These are phyloP conservation scores for Euphorbia peplus DNA, from an alignment of 345 rosid species.

Conservation along the genomic window DNA sequence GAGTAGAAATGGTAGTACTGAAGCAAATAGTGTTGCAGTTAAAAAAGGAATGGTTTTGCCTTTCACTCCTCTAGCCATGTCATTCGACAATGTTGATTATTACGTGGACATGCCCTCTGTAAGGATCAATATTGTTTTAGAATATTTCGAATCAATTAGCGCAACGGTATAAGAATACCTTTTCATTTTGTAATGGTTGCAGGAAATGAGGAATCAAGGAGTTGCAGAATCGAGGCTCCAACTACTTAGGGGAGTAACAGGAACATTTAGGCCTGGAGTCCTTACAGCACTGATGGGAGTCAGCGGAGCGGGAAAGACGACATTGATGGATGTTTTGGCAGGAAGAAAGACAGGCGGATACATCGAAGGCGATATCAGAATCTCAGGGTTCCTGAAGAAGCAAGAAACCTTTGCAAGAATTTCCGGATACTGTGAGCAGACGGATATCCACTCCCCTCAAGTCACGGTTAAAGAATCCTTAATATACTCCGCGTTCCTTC, in stretches of 20 bases:
- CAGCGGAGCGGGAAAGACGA: constrained; percentile 97
- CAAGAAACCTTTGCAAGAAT: constrained; percentile 96
- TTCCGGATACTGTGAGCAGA: constrained; percentile 91
- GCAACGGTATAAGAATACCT: no score
- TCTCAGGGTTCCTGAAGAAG: constrained; percentile 75
- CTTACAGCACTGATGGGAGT: constrained; percentile 96
- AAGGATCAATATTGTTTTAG: constrained; percentile 19
- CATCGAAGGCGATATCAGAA: constrained; percentile 77
- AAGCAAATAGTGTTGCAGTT: constrained; percentile 21
- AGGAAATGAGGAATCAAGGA: constrained; percentile 93
- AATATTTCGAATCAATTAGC: no score
- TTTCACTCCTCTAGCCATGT: constrained; percentile 76
- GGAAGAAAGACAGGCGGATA: constrained; percentile 94
- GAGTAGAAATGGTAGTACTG: constrained; percentile 26
- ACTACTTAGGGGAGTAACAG: constrained; percentile 66
- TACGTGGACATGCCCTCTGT: constrained; percentile 82
- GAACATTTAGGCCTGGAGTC: constrained; percentile 89
- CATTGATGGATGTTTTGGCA: constrained; percentile 93
- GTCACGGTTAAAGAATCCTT: constrained; percentile 81
- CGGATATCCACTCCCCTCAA: constrained; percentile 87
- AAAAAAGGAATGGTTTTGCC: constrained; percentile 84
- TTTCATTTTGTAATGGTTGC: constrained; percentile 10
- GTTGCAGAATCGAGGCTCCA: constrained; percentile 65
- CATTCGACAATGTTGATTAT: constrained; percentile 61
- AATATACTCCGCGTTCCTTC: constrained; percentile 83